Evolutionary conservation across 331 rosid species (phyloP).

Genomic region (Rosa hybrid): DNA sequence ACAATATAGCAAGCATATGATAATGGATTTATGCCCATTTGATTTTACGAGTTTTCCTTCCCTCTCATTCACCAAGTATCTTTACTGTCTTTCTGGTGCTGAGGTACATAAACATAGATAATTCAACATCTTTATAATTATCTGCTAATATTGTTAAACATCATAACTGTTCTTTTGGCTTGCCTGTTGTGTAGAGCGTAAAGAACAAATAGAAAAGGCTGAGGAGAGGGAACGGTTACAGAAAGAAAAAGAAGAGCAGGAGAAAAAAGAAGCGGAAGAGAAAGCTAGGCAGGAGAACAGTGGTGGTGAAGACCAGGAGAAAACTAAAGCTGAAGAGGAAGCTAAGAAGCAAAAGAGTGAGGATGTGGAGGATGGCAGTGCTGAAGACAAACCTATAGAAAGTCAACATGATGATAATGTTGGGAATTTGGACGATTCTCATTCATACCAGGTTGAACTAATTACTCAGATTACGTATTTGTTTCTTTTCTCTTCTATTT

Average conservation of each 20-base stretch:
- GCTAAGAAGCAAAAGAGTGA: conserved; percentile 31
- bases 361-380: conserved; percentile 26
- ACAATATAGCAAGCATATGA: background rate
- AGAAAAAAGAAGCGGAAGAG: conserved; percentile 64
- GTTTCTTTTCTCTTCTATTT: background rate
- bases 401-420: conserved; percentile 39
- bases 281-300: conserved; percentile 38
- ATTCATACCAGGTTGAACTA: conserved; percentile 50
- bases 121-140: background rate
- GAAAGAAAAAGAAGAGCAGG: conserved; percentile 83
- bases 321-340: conserved; percentile 47
- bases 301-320: conserved; percentile 34
- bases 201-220: conserved; percentile 90
- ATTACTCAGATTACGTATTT: conserved; percentile 3
- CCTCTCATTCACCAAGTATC: background rate
- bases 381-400: conserved; percentile 38
- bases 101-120: background rate
- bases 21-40: background rate
- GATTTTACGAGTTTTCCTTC: background rate
- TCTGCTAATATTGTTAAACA: conserved; percentile 1
- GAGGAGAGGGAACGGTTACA: conserved; percentile 83
- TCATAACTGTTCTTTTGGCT: conserved; percentile 6
- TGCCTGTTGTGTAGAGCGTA: conserved; percentile 62
- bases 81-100: conserved; percentile 6
- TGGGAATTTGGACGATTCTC: conserved; percentile 43